Evolutionary conservation across 257 asterid genomes (phyloP).

Genomic region (Gentiana straminea): DNA sequence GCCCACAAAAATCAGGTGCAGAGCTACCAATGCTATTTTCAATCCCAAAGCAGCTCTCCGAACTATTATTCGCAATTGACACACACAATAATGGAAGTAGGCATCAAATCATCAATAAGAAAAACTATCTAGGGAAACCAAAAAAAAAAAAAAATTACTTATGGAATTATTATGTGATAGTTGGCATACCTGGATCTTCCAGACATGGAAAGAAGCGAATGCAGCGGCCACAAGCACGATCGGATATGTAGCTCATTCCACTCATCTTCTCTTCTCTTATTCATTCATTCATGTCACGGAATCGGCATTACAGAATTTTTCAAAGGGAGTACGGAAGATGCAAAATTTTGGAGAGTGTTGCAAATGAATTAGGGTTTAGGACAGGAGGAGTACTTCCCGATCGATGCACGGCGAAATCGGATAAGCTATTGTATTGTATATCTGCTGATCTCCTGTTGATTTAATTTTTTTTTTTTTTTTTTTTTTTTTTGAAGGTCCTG

Average conservation of each 20-base stretch:
- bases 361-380: no score
- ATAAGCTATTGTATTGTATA: no score
- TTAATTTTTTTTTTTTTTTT: no score
- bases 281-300: slow-evolving; percentile 12
- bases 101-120: background rate
- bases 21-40: slow-evolving; percentile 64
- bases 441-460: no score
- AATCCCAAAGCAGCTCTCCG: slow-evolving; percentile 71
- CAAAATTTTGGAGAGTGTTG: no score
- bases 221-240: slow-evolving; percentile 63
- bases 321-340: no score
- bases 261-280: slow-evolving; percentile 43
- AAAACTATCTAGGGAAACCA: background rate
- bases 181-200: slow-evolving; percentile 68
- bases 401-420: no score
- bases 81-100: background rate
- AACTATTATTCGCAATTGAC: slow-evolving; percentile 26
- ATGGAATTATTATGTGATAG: background rate
- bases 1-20: slow-evolving; percentile 65
- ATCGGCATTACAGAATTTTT: no score
- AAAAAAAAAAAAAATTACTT: background rate
- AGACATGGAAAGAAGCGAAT: slow-evolving; percentile 71
- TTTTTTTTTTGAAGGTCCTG: no score
- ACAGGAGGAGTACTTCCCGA: no score
- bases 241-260: slow-evolving; percentile 37